Evolutionary conservation across 495 filamentous ascomycete species (phyloP).

Genomic region (Lepidopterella palustris): DNA sequence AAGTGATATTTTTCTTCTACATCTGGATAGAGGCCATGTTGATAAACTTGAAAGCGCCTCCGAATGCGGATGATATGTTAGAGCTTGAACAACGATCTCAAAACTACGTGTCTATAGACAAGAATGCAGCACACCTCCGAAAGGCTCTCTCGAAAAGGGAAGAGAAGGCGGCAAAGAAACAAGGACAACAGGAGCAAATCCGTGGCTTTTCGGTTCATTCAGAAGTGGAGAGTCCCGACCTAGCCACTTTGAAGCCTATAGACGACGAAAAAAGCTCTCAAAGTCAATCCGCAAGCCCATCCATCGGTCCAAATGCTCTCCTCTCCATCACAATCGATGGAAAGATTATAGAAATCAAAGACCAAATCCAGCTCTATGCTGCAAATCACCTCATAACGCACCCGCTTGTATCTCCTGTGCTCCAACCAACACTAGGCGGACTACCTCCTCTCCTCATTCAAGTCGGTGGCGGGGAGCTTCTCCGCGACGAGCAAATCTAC

Average conservation of each 20-base stretch:
- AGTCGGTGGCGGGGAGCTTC: constrained; percentile 77
- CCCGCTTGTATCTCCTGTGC: constrained; percentile 79
- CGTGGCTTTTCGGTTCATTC: constrained; percentile 23
- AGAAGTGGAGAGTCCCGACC: constrained; percentile 3
- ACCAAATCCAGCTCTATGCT: constrained; percentile 94
- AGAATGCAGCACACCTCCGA: constrained; percentile 29
- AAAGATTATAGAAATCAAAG: constrained; percentile 63
- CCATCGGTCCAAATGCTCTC: constrained; percentile 18
- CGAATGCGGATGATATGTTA: constrained; percentile 63
- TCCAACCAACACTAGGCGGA: constrained; percentile 81
- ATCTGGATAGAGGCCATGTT: neutral
- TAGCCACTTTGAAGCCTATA: constrained; percentile 2
- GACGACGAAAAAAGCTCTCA: constrained; percentile 4
- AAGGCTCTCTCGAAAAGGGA: constrained; percentile 35
- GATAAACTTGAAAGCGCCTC: constrained; percentile 48
- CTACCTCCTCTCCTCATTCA: constrained; percentile 81
- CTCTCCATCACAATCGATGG: constrained; percentile 65
- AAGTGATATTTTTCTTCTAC: neutral
- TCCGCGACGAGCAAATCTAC: constrained; percentile 92
- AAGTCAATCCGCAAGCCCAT: constrained; percentile 7
- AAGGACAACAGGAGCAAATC: constrained; percentile 21
- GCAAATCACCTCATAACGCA: constrained; percentile 81
- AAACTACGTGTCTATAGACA: constrained; percentile 6
- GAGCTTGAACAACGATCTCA: constrained; percentile 15
- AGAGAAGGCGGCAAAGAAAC: constrained; percentile 32